phyloP scores from a whole-genome alignment of 2,329 filamentous ascomycete genomes.

The Catunica adiposa region DNA sequence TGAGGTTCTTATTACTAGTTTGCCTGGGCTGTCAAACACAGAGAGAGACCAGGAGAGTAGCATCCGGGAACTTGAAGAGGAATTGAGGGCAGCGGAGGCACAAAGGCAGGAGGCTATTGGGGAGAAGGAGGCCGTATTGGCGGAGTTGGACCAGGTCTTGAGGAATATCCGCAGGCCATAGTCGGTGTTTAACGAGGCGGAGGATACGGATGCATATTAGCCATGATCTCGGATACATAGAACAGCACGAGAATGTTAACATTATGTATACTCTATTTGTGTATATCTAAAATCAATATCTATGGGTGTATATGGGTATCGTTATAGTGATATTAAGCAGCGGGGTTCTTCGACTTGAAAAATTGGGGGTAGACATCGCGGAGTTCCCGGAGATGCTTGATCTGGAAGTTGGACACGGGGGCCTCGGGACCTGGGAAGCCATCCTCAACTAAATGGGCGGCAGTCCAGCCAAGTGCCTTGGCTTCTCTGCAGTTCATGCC shows the following conservation, averaged over 20 bases:
- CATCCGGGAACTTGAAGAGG: constrained; percentile 48
- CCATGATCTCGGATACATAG: background rate
- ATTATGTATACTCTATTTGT: background rate
- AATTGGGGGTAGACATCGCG: constrained; percentile 64
- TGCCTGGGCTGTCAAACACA: constrained; percentile 65
- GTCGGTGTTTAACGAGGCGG: no score
- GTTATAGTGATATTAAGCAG: background rate
- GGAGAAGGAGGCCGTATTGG: constrained; percentile 45
- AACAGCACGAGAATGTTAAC: constrained; percentile 4
- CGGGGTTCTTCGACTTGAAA: constrained; percentile 42
- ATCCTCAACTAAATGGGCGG: constrained; percentile 72
- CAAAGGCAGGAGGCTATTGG: constrained; percentile 46
- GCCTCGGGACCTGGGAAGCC: constrained; percentile 44
- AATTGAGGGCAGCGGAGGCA: constrained; percentile 44
- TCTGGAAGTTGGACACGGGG: constrained; percentile 56
- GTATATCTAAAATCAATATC: background rate
- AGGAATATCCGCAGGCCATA: constrained; percentile 41
- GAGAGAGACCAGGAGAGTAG: constrained; percentile 58
- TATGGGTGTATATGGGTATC: background rate
- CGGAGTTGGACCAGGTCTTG: constrained; percentile 44
- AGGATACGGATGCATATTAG: background rate
- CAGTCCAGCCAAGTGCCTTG: constrained; percentile 67
- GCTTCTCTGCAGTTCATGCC: constrained; percentile 65
- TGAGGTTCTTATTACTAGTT: constrained; percentile 54
- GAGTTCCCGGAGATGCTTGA: constrained; percentile 60